A percentile compares a stretch with the other conserved stretches of the same genome.
Conservation (phyloP, 306 rosid genomes). For the Vicia sativa region DNA sequence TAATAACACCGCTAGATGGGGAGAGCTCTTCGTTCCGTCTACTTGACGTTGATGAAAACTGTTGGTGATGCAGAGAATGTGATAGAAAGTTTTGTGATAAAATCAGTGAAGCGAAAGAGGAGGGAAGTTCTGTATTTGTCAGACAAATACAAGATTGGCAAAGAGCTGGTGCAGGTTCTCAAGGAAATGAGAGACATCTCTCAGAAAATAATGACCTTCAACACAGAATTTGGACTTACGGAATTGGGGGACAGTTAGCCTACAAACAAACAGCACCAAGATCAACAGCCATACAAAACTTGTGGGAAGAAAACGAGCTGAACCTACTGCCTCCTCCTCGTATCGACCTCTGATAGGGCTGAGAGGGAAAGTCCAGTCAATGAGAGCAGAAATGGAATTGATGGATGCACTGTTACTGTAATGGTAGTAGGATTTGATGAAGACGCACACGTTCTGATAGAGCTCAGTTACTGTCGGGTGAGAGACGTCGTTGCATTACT, state of each 20-base stretch:
- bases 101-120: slow-evolving; percentile 5
- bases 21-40: slow-evolving; percentile 80
- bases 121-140: not conserved
- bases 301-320: no score
- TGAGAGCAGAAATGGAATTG: slow-evolving; percentile 13
- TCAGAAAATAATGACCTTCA: not conserved
- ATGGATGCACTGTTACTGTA: no score
- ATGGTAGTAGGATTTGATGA: no score
- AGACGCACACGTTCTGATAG: slow-evolving; percentile 24
- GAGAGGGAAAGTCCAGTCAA: slow-evolving; percentile 1
- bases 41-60: slow-evolving; percentile 50
- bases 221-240: slow-evolving; percentile 9
- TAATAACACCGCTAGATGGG: slow-evolving; percentile 66
- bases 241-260: not conserved
- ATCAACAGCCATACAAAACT: not conserved
- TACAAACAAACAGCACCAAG: not conserved
- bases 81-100: slow-evolving; percentile 20
- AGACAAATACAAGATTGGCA: not conserved
- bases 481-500: not conserved
- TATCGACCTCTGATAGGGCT: slow-evolving; percentile 2
- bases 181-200: not conserved
- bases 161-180: not conserved
- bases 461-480: slow-evolving; percentile 9
- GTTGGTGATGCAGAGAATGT: slow-evolving; percentile 19
- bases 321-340: not conserved